Base-by-base conservation (phyloP, 2,329 filamentous ascomycete genomes). In the Ophiostoma quercus region DNA sequence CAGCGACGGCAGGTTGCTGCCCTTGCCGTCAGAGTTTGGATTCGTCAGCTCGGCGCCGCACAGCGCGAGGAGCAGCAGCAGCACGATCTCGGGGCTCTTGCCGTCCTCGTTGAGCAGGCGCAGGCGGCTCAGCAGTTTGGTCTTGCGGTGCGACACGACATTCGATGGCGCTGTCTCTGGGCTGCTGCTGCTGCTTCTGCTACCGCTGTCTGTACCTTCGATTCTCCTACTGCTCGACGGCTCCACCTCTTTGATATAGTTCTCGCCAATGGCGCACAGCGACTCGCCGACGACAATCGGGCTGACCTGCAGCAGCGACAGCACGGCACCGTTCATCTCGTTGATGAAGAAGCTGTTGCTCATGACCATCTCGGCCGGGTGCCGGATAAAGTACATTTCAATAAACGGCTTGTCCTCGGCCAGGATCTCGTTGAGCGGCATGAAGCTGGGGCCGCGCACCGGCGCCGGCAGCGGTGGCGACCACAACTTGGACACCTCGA, bases 1-100 rank as follows among this genome's bases (percentile, higher is more conserved):
- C 16, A 73, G 71, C 11, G 69, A 66, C 14, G 68, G 54, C 34
- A 73, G 69, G 22, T 68, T 66, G 43, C 57, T 68, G 68, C 71
- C 72, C 65, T 67, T 68, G 68, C 72, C 72, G 32, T 73, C 71
- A 2, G 72, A 68, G n/a, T 70, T 43, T 41, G 72, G 69, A 65
- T 72, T 70, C 1, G 69, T 72, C 1, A 71, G 71, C 66, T 79
- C 76, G 1, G 72, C 72, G 6, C 72, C 72, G 39, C 72, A 73
- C 8, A 73, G 67, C 3, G 67, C 71, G 41, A 73, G 67, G 54
- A 73, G 51, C 41, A 72, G 29, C 19, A 73, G 69, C 51, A 73
- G 66, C 1, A 72, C 71, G 11, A 73, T 57, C 16, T 73, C 72
- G 5, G 72, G 71, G 51, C 63, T 66, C 37, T 37, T 66, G 34